These are phyloP conservation scores for Fusarium clavum DNA, from an alignment of 2,329 filamentous ascomycete species.

Conservation along the genomic window DNA sequence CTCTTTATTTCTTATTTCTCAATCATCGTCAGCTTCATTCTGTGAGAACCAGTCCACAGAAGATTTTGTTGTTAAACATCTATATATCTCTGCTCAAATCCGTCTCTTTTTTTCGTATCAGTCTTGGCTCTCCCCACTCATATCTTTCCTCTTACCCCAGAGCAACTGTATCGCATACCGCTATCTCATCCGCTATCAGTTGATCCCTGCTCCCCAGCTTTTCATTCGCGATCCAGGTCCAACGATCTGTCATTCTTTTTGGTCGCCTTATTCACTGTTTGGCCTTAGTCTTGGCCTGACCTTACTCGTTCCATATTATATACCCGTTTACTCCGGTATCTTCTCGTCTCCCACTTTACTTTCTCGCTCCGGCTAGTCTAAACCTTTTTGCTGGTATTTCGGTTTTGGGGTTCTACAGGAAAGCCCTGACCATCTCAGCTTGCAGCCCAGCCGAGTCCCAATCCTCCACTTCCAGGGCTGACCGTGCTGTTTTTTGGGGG, in stretches of 20 bases:
- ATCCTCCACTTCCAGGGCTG: slow-evolving; percentile 36
- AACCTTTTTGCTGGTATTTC: slow-evolving; percentile 12
- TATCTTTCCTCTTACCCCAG: slow-evolving; percentile 47
- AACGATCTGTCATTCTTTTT: slow-evolving; percentile 35
- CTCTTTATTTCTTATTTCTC: slow-evolving; percentile 5
- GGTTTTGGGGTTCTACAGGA: slow-evolving; percentile 14
- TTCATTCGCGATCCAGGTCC: slow-evolving; percentile 37
- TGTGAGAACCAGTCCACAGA: neutral
- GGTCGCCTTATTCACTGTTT: slow-evolving; percentile 20
- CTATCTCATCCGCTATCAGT: slow-evolving; percentile 47
- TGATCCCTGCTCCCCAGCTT: slow-evolving; percentile 38
- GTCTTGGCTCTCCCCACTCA: slow-evolving; percentile 38
- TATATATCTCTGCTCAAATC: neutral
- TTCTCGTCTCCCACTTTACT: slow-evolving; percentile 13
- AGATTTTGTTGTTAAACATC: neutral
- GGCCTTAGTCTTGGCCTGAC: neutral
- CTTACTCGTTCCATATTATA: neutral
- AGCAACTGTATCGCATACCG: slow-evolving; percentile 46
- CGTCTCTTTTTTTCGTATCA: slow-evolving; percentile 3
- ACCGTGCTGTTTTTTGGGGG: slow-evolving; percentile 30
- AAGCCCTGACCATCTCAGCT: slow-evolving; percentile 12
- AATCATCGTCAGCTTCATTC: neutral
- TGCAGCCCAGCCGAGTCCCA: slow-evolving; percentile 3
- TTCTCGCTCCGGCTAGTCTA: slow-evolving; percentile 4
- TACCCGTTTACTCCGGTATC: slow-evolving; percentile 15